phyloP scores from a whole-genome alignment of 345 rosid species.

The Gynandropsis gynandra region DNA sequence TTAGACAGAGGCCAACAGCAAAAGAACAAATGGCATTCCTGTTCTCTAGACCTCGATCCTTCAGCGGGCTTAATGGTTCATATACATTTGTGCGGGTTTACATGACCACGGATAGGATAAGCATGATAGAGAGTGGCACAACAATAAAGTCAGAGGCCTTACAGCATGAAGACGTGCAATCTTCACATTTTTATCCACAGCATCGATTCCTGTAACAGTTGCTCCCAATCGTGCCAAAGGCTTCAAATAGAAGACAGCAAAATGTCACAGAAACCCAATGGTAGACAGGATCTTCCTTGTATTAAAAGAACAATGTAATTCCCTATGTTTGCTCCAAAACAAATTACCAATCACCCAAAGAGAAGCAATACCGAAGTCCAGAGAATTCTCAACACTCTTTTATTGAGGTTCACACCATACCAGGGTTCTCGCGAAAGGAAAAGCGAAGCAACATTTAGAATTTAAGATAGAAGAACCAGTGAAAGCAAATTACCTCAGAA shows the following conservation, averaged over 20 bases:
- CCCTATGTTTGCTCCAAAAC: constrained; percentile 5
- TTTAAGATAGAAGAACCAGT: not conserved
- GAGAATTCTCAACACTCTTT: not conserved
- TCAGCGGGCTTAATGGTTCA: too few species aligned
- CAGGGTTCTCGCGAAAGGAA: not conserved
- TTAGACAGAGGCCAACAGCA: too few species aligned
- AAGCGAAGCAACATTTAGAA: not conserved
- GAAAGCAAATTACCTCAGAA: constrained; percentile 54
- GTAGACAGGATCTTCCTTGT: constrained; percentile 7
- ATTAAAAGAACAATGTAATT: constrained; percentile 11
- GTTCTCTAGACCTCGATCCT: too few species aligned
- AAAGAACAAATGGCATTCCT: too few species aligned
- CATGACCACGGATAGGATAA: constrained; percentile 4
- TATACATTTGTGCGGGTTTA: not conserved
- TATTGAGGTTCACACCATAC: not conserved
- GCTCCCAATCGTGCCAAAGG: constrained; percentile 99
- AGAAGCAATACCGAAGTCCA: not conserved
- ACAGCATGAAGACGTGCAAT: constrained; percentile 93
- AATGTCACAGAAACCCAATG: constrained; percentile 1
- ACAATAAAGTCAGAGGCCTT: constrained; percentile 26
- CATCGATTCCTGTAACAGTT: constrained; percentile 84
- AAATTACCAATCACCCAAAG: constrained; percentile 1
- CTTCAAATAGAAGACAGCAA: constrained; percentile 36
- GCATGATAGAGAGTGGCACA: not conserved
- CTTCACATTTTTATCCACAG: constrained; percentile 82